These are phyloP conservation scores for Bolboschoenoplectus hybrid DNA, from an alignment of 202 grass and related monocot genomes.

Conservation along the genomic window DNA sequence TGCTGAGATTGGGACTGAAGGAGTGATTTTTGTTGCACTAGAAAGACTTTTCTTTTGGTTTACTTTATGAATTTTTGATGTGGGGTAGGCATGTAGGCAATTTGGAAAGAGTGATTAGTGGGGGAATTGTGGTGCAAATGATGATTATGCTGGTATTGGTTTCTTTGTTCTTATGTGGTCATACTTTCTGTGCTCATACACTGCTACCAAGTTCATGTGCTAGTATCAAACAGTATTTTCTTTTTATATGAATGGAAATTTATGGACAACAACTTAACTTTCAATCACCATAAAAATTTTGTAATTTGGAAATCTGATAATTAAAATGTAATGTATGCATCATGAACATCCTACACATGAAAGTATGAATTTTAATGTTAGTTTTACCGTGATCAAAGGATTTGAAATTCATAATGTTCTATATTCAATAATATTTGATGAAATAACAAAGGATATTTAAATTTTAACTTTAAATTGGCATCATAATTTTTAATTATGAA, in stretches of 20 bases:
- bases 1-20: neutral
- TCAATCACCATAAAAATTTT: too few species aligned
- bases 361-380: too few species aligned
- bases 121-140: conserved; percentile 1
- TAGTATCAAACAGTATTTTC: neutral
- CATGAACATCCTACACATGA: too few species aligned
- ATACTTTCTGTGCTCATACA: neutral
- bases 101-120: conserved; percentile 29
- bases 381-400: too few species aligned
- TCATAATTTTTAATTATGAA: neutral
- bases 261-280: too few species aligned
- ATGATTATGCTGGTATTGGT: conserved; percentile 1
- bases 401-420: too few species aligned
- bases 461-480: neutral
- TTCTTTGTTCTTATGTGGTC: neutral
- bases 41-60: neutral
- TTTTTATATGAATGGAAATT: too few species aligned
- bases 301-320: too few species aligned
- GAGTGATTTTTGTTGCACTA: neutral
- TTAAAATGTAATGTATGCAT: too few species aligned
- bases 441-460: too few species aligned
- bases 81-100: conserved; percentile 3
- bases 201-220: neutral
- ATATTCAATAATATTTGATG: too few species aligned
- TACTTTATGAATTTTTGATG: neutral